Evolutionary conservation across 352 stramenopile species (phyloP).

Genomic region (Pythium brassicae): DNA sequence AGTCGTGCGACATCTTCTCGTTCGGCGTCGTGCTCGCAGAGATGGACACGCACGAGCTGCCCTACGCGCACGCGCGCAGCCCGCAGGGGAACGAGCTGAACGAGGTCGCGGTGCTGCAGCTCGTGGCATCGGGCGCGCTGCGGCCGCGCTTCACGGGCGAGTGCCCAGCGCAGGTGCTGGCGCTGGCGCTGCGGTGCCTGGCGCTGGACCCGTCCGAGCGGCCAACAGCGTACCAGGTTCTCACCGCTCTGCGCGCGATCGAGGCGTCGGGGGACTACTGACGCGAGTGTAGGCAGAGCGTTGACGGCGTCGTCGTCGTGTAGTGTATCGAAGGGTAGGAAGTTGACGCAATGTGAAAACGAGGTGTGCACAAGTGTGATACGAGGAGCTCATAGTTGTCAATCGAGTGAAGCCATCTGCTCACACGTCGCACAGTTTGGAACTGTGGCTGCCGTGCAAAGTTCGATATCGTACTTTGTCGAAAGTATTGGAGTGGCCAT

Average conservation of each 20-base stretch:
- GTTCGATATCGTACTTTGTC: slow-evolving; percentile 5
- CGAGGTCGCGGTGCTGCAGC: slow-evolving; percentile 35
- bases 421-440: slow-evolving; percentile 9
- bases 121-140: slow-evolving; percentile 29
- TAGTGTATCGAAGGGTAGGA: no score
- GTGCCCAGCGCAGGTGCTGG: slow-evolving; percentile 24
- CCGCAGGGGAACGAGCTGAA: slow-evolving; percentile 22
- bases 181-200: slow-evolving; percentile 28
- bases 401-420: not conserved
- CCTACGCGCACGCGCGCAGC: slow-evolving; percentile 26
- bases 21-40: slow-evolving; percentile 37
- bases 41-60: slow-evolving; percentile 36
- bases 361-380: no score
- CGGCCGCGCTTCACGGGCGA: slow-evolving; percentile 21
- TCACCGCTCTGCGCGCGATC: slow-evolving; percentile 28
- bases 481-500: slow-evolving; percentile 10
- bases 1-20: slow-evolving; percentile 25
- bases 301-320: no score
- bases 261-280: slow-evolving; percentile 17
- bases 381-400: not conserved
- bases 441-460: not conserved
- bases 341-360: not conserved
- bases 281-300: no score
- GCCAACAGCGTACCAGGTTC: slow-evolving; percentile 30
- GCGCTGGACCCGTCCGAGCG: slow-evolving; percentile 20